Conservation (phyloP, 345 rosid species). For the Eucalyptus tenuipes region DNA sequence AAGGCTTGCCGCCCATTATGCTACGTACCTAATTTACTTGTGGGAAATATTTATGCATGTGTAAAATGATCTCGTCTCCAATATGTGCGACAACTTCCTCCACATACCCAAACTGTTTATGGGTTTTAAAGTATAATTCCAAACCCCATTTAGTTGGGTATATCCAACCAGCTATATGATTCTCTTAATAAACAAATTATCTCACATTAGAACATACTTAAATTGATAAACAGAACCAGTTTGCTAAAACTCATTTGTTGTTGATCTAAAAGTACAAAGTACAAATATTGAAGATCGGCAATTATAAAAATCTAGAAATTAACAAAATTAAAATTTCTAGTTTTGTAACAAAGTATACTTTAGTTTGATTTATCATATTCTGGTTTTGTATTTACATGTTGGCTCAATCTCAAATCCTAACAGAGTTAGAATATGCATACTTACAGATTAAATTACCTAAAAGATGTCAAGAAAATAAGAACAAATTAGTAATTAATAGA, state of each 20-base stretch:
- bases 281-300: background rate
- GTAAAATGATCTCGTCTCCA: too few relatives aligned
- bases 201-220: background rate
- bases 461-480: too few relatives aligned
- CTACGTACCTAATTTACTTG: too few relatives aligned
- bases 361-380: background rate
- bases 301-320: background rate
- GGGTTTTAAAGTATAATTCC: too few relatives aligned
- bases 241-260: background rate
- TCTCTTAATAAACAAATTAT: background rate
- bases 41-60: too few relatives aligned
- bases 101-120: background rate
- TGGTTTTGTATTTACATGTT: background rate
- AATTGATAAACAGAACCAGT: background rate
- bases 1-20: background rate
- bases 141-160: background rate
- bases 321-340: background rate
- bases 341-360: too few relatives aligned
- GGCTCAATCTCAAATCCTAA: background rate
- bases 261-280: background rate
- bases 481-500: too few relatives aligned
- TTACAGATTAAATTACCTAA: too few relatives aligned
- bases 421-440: too few relatives aligned
- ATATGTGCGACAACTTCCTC: background rate
- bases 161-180: background rate